Conservation (phyloP, 2,329 filamentous ascomycete species). For the Myrmaecium sp. region DNA sequence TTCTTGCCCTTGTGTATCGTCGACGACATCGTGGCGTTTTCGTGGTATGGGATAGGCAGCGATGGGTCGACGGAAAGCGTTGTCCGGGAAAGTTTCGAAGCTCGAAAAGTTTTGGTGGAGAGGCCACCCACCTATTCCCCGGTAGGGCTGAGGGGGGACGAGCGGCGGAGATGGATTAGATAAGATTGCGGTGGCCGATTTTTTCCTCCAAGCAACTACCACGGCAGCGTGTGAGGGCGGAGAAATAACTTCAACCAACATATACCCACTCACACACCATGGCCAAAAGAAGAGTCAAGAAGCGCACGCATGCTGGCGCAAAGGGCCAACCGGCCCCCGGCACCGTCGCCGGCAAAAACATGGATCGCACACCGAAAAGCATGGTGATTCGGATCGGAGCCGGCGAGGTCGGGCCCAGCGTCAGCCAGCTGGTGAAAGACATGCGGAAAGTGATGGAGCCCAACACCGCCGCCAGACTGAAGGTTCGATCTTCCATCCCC, state of each 20-base stretch:
- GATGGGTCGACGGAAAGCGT: background rate
- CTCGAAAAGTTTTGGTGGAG: background rate
- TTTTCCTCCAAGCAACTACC: conserved; percentile 8
- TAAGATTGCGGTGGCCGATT: conserved; percentile 11
- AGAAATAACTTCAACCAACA: conserved; percentile 1
- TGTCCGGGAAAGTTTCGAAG: conserved; percentile 6
- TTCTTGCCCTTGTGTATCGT: conserved; percentile 25
- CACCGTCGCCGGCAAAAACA: conserved; percentile 40
- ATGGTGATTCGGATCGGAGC: conserved; percentile 98
- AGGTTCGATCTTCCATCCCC: no score
- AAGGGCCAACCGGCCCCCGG: conserved; percentile 36
- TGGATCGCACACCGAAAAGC: conserved; percentile 63
- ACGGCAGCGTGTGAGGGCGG: no score
- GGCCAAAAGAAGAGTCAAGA: conserved; percentile 37
- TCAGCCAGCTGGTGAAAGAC: conserved; percentile 83
- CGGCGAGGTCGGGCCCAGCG: conserved; percentile 76
- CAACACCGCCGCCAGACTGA: conserved; percentile 73
- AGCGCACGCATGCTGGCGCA: conserved; percentile 66
- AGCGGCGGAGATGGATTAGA: conserved; percentile 10
- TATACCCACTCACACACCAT: conserved; percentile 3
- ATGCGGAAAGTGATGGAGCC: conserved; percentile 92
- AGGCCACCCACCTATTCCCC: no score
- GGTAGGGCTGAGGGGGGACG: conserved; percentile 5
- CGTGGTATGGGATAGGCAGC: no score
- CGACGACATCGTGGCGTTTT: conserved; percentile 17